Evolutionary conservation across 257 asterid species (phyloP).

Genomic region (Solanum bulbocastanum): DNA sequence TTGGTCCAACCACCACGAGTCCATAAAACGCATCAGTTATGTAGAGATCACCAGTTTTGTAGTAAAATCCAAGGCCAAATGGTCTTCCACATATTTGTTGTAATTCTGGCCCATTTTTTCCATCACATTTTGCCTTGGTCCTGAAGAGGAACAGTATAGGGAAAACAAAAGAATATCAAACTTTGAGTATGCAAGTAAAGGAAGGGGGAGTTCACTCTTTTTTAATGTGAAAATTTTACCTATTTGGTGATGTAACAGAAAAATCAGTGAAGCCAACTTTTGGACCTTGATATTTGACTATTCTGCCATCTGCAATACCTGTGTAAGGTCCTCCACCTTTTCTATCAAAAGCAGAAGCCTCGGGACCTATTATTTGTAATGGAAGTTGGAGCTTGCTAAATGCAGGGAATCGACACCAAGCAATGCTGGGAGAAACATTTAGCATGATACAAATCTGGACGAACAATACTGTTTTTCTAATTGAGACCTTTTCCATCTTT

Average conservation of each 20-base stretch:
- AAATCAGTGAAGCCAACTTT: constrained; percentile 19
- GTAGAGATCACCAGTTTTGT: constrained; percentile 29
- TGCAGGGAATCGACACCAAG: not conserved
- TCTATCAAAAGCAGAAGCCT: constrained; percentile 23
- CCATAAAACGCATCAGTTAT: constrained; percentile 30
- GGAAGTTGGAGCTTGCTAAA: not conserved
- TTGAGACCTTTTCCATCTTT: not conserved
- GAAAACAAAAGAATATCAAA: not conserved
- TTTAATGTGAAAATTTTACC: constrained; percentile 13
- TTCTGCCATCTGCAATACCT: constrained; percentile 42
- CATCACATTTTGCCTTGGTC: constrained; percentile 32
- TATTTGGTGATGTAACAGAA: constrained; percentile 31
- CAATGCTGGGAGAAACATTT: not conserved
- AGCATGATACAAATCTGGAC: not conserved
- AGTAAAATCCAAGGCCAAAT: constrained; percentile 29
- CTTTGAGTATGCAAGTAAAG: not conserved
- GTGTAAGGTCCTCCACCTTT: constrained; percentile 25
- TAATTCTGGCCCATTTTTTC: constrained; percentile 1
- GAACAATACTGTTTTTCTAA: not conserved
- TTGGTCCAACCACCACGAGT: constrained; percentile 33
- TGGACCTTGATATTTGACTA: constrained; percentile 22
- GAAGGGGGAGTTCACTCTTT: not conserved
- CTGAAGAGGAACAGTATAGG: constrained; percentile 1
- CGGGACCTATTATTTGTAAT: constrained; percentile 18
- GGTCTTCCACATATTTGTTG: constrained; percentile 33